phyloP scores from a whole-genome alignment of 257 asterid genomes.

The Primulina huaijiensis region DNA sequence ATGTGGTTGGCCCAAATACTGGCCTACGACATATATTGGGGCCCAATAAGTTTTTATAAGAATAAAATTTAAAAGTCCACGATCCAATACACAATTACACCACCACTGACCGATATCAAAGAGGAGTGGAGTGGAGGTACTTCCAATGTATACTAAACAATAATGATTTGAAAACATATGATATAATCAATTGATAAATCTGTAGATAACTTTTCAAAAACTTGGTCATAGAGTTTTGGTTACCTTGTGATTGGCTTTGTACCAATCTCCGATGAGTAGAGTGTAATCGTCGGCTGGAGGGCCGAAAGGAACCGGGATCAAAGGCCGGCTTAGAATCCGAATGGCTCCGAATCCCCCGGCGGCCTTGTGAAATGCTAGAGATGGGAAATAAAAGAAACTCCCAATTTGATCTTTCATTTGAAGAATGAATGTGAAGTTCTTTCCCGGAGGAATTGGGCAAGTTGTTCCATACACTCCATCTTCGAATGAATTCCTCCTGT shows the following conservation, averaged over 20 bases:
- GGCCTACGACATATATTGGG: background rate
- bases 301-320: constrained; percentile 48
- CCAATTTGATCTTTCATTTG: constrained; percentile 74
- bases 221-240: background rate
- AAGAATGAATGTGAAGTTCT: constrained; percentile 54
- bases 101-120: background rate
- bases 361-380: constrained; percentile 57
- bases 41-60: constrained; percentile 21
- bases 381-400: constrained; percentile 58
- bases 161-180: too few species aligned
- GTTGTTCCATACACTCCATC: constrained; percentile 66
- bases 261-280: constrained; percentile 62
- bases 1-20: background rate
- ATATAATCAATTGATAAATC: too few species aligned
- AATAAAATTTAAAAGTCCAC: background rate
- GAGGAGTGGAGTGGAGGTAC: background rate
- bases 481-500: constrained; percentile 51
- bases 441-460: constrained; percentile 63
- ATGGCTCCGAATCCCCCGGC: constrained; percentile 64
- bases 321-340: constrained; percentile 47
- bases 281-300: constrained; percentile 48
- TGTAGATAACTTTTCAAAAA: too few species aligned
- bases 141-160: too few species aligned
- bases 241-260: constrained; percentile 66
- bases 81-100: background rate